A percentile compares a stretch with the other conserved stretches of the same genome.
Conservation (phyloP, 352 stramenopile species). For the Globisporangium ultimum region DNA sequence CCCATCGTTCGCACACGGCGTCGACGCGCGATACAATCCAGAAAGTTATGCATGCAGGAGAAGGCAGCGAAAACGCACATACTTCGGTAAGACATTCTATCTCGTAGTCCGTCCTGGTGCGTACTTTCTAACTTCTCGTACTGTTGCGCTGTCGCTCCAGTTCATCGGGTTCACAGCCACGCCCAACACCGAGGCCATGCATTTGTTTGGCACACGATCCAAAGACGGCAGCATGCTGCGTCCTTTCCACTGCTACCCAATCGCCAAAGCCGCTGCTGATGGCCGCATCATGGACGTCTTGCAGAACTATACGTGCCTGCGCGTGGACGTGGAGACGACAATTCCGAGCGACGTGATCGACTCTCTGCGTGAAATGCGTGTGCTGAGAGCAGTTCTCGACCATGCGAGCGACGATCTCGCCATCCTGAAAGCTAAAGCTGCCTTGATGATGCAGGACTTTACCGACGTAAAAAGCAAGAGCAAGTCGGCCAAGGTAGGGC, state of each 20-base stretch:
- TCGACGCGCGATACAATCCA: constrained; percentile 68
- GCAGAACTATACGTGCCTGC: constrained; percentile 54
- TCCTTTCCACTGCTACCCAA: constrained; percentile 77
- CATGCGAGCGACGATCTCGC: constrained; percentile 54
- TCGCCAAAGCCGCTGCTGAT: constrained; percentile 50
- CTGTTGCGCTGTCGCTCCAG: constrained; percentile 22
- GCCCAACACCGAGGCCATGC: constrained; percentile 56
- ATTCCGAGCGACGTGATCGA: constrained; percentile 38
- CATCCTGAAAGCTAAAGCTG: constrained; percentile 64
- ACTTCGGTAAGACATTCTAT: constrained; percentile 27
- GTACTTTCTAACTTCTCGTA: neutral
- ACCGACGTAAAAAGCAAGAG: constrained; percentile 17
- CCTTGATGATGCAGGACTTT: constrained; percentile 79
- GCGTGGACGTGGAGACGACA: constrained; percentile 52
- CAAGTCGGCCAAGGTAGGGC: constrained; percentile 29
- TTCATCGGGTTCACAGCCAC: constrained; percentile 84
- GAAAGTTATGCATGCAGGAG: constrained; percentile 50
- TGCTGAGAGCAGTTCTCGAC: constrained; percentile 51
- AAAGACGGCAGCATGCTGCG: constrained; percentile 10
- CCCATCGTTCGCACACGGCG: constrained; percentile 71
- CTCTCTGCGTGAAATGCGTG: constrained; percentile 20
- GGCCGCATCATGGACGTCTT: constrained; percentile 63
- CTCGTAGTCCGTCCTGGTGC: neutral
- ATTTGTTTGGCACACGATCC: constrained; percentile 55
- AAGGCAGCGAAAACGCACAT: constrained; percentile 28